Percentiles rank a stretch among this genome's conserved stretches.
Evolutionary conservation across 176 grass and related monocot genomes (phyloP).

Genomic region (Pontederia crassipes): DNA sequence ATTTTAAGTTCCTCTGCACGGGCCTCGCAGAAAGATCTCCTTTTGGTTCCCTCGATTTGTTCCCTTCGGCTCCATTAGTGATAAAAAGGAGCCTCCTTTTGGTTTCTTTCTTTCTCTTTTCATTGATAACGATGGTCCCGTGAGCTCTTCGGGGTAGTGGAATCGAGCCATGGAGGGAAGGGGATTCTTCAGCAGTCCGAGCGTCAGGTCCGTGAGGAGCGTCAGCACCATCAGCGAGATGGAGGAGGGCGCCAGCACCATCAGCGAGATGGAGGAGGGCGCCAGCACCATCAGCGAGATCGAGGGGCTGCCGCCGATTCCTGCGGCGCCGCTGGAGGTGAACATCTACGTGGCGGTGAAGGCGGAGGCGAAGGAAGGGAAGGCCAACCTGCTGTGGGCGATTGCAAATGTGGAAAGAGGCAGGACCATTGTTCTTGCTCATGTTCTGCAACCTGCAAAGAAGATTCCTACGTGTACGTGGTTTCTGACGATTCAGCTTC

Average conservation of each 20-base stretch:
- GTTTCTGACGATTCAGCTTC: background rate
- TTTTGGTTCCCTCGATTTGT: too few relatives aligned
- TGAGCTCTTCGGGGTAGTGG: background rate
- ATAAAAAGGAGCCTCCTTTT: background rate
- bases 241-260: background rate
- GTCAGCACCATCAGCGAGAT: background rate
- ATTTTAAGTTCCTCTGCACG: too few relatives aligned
- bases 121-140: background rate
- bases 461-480: slow-evolving; percentile 9
- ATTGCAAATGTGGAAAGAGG: background rate
- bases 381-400: slow-evolving; percentile 5
- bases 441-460: background rate
- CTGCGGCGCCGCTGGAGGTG: background rate
- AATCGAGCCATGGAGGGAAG: background rate
- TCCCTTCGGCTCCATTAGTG: too few relatives aligned
- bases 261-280: background rate
- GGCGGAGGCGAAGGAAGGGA: slow-evolving; percentile 1
- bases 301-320: too few relatives aligned
- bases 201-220: background rate
- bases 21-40: too few relatives aligned
- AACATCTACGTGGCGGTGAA: slow-evolving; percentile 6
- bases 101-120: background rate
- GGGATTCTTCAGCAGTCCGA: background rate
- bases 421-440: slow-evolving; percentile 8
- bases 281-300: background rate